Base-by-base conservation (phyloP, 257 asterid species). In the Nemophila menziesii region DNA sequence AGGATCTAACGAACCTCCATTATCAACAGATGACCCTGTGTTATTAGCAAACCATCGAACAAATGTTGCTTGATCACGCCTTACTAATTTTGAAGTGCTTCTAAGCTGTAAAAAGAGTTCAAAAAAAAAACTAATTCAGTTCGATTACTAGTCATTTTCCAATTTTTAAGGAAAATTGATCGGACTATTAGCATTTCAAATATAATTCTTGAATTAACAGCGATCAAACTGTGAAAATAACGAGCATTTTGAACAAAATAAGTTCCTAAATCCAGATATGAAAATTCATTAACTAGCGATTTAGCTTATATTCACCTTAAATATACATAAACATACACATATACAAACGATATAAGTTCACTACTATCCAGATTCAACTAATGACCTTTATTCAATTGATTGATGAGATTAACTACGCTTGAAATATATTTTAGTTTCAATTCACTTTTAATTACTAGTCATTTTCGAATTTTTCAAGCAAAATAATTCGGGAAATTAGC, bases 21-120 rank as follows among this genome's bases (percentile, higher is more conserved):
- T 71, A 52, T 60, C 64, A 55, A 62, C 57, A 14, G 75, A 66
- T 45, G 69, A 54, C 62, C 84, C 59, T 15, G 69, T 61, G 58
- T 73, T 78, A 47, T 34, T 70, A 10, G 71, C 48, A 63, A 78
- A 73, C 58, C 70, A 71, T 56, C 93, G 81, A 39, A 46, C 41
- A 17, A 56, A 44, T 24, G 58, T 38, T 29, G 65, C 68, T 34
- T 65, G 71, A 52, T 79, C 80, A 49, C 52, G 51, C 53, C 66
- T 77, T 52, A 80, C 52, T 51, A 72, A 55, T 33, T 50, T 71
- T 16, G 72, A 65, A 52, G 76, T 55, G 58, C 52, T 71, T 23
- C 65, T 70, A 39, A 87, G 44, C 97, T 87, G 97, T 36, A 65
- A 43, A 29, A 45, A 19, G 11, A 55, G 18, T 16, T 15, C 39